Base-by-base conservation (phyloP, 306 rosid genomes). In the Fragaria ananassa region DNA sequence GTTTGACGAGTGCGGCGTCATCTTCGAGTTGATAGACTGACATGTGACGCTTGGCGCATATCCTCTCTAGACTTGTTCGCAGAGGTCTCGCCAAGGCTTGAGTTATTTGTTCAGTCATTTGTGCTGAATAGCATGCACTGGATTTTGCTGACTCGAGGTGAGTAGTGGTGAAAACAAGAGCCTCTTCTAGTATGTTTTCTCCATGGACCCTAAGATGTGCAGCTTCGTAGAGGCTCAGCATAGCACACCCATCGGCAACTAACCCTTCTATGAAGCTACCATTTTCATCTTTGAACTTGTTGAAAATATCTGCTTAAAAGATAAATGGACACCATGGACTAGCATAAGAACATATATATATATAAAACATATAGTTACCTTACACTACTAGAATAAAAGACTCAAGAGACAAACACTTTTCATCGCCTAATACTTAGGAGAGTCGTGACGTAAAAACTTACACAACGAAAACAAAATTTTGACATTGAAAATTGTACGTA, bases 201-300 rank as follows among this genome's bases (percentile, higher is more conserved):
- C 70, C 75, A 14, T 31, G 69, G 0, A 67, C 10, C 42, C 74
- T 68, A 15, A 79, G 49, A 54, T 63, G 64, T 6, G 78, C 14
- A 7, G 83, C 83, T 42, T 79, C 83, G 13, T 73, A 80, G 15
- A 80, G 34, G 51, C 79, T 80, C 5, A 80, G 58, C 75, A 74
- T 31, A n/a, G 79, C 83, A 5, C 1, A 41, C 4, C 25, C 64
- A 23, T 80, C 83, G 1, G 2, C 18, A 4, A 0, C 58, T 8
- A 80, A 21, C 15, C 69, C 13, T 34, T 79, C 74, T 21, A 66
- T 54, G 49, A 79, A 79, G 27, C 42, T 39, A 1, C 73, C 77
- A 21, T 23, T 57, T 57, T 10, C 63, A 10, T 57, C 31, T 21
- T 23, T 57, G 31, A 21, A 57, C 63, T 57, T 21, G 63, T 57